Conservation (phyloP, 768 basidiomycete species). For the Russula compacta region DNA sequence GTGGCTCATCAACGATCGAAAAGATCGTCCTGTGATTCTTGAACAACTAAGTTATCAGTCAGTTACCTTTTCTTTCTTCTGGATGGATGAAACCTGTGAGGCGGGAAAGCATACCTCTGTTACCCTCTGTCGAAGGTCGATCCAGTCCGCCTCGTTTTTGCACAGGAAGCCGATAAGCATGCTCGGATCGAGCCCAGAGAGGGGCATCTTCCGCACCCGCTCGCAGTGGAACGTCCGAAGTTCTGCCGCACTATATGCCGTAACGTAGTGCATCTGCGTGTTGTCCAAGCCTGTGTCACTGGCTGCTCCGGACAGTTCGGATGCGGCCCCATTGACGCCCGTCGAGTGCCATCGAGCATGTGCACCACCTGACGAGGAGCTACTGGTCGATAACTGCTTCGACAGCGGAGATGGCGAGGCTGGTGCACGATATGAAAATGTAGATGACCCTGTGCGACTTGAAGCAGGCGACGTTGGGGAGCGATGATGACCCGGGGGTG, state of each 20-base stretch:
- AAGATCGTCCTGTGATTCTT: slow-evolving; percentile 57
- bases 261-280: slow-evolving; percentile 53
- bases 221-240: slow-evolving; percentile 94
- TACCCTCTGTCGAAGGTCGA: slow-evolving; percentile 65
- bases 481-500: slow-evolving; percentile 21
- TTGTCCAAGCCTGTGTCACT: slow-evolving; percentile 28
- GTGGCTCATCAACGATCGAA: slow-evolving; percentile 80
- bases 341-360: slow-evolving; percentile 28
- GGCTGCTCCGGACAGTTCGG: slow-evolving; percentile 2
- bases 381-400: slow-evolving; percentile 46
- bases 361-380: slow-evolving; percentile 27
- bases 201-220: slow-evolving; percentile 89
- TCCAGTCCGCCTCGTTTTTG: slow-evolving; percentile 77
- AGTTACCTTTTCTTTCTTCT: neutral
- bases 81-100: no score
- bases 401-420: slow-evolving; percentile 58
- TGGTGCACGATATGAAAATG: slow-evolving; percentile 49
- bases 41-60: slow-evolving; percentile 30
- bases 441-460: slow-evolving; percentile 24
- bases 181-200: slow-evolving; percentile 87
- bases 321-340: slow-evolving; percentile 29
- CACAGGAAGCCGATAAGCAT: slow-evolving; percentile 94
- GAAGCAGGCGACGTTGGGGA: slow-evolving; percentile 22
- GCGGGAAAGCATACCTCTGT: slow-evolving; percentile 41
- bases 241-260: slow-evolving; percentile 64